Evolutionary conservation across 2,329 filamentous ascomycete genomes (phyloP).

Genomic region (Westerdykella sp.): DNA sequence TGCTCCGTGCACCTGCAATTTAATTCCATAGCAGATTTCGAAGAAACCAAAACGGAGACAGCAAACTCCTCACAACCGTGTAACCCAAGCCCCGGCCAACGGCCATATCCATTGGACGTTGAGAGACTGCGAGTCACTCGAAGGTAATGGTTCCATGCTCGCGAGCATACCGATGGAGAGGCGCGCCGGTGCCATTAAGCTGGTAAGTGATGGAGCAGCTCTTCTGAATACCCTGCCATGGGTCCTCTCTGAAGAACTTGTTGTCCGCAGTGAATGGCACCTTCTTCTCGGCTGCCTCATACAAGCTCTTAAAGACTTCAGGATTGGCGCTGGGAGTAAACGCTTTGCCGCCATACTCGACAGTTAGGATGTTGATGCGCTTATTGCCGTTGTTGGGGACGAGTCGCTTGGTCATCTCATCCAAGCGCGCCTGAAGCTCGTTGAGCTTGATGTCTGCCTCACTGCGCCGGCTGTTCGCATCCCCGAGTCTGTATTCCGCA

Average conservation of each 20-base stretch:
- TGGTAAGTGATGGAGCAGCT: constrained; percentile 2
- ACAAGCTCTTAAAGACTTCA: constrained; percentile 1
- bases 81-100: too few relatives aligned
- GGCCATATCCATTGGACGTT: too few relatives aligned
- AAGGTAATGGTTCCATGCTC: too few relatives aligned
- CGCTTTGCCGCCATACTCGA: constrained; percentile 3
- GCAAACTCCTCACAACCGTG: too few relatives aligned
- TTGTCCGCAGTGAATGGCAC: not conserved
- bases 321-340: not conserved
- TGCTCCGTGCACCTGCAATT: too few relatives aligned
- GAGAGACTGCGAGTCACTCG: too few relatives aligned
- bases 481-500: too few relatives aligned
- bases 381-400: not conserved
- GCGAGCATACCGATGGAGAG: not conserved
- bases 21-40: too few relatives aligned
- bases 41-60: too few relatives aligned
- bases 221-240: not conserved
- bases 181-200: not conserved
- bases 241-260: constrained; percentile 1
- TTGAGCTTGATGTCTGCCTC: not conserved
- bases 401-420: not conserved
- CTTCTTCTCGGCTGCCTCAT: not conserved
- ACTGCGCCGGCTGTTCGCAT: constrained; percentile 15
- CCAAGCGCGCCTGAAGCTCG: not conserved
- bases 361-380: constrained; percentile 2